A percentile compares a stretch with the other conserved stretches of the same genome.
These are phyloP conservation scores for Phellopilus nigrolimitatus DNA, from an alignment of 1,284 basidiomycete species.

Conservation along the genomic window DNA sequence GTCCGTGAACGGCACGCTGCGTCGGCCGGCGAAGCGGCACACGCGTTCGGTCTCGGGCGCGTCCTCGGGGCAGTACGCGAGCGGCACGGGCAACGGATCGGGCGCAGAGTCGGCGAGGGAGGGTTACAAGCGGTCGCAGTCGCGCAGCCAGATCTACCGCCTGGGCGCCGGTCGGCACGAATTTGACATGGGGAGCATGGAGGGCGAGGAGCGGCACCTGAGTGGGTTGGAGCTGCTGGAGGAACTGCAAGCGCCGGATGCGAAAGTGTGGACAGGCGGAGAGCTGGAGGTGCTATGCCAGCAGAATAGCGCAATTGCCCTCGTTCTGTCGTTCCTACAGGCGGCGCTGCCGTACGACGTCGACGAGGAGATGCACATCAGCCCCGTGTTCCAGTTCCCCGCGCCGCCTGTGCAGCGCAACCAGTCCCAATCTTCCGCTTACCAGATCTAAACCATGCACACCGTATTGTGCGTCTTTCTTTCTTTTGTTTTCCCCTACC, in stretches of 20 bases:
- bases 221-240: not conserved
- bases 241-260: constrained; percentile 1
- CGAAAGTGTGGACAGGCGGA: constrained; percentile 25
- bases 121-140: constrained; percentile 16
- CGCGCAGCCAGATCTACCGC: constrained; percentile 19
- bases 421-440: constrained; percentile 17
- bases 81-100: not conserved
- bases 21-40: constrained; percentile 1
- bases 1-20: constrained; percentile 12
- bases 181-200: constrained; percentile 1
- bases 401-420: constrained; percentile 9
- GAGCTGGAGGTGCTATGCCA: constrained; percentile 31
- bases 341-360: constrained; percentile 19
- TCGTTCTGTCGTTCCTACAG: constrained; percentile 28
- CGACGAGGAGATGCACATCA: constrained; percentile 8
- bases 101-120: not conserved
- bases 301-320: constrained; percentile 35
- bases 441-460: constrained; percentile 10
- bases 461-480: no score
- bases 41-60: not conserved
- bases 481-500: no score
- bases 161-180: constrained; percentile 16
- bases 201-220: not conserved
- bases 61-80: not conserved
- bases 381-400: constrained; percentile 1